Percentiles rank a stretch among this genome's conserved stretches.
phyloP scores from a whole-genome alignment of 257 asterid species.

The Nicotiana obtusifolia region DNA sequence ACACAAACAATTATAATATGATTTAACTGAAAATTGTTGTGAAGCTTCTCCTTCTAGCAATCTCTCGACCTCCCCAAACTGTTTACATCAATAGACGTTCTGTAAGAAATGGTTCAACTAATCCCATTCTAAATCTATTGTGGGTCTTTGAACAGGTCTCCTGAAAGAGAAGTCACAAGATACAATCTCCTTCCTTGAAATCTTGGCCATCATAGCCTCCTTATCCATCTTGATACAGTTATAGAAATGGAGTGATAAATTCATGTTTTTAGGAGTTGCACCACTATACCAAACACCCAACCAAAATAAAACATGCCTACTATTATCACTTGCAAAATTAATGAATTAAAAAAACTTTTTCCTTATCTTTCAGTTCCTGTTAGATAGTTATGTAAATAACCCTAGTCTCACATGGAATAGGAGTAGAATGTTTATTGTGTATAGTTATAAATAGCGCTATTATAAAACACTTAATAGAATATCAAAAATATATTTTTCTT shows the following conservation, averaged over 20 bases:
- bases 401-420: too few species aligned
- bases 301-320: not conserved
- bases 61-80: not conserved
- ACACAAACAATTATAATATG: not conserved
- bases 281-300: not conserved
- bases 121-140: not conserved
- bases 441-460: too few species aligned
- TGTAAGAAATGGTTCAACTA: not conserved
- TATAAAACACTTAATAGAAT: too few species aligned
- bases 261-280: not conserved
- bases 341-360: not conserved
- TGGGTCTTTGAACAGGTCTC: not conserved
- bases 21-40: not conserved
- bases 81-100: not conserved
- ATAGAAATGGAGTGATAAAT: not conserved
- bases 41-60: not conserved
- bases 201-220: not conserved
- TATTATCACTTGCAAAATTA: not conserved
- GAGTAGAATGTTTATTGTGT: too few species aligned
- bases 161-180: not conserved
- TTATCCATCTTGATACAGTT: not conserved
- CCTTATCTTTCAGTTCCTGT: not conserved
- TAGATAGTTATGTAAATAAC: too few species aligned
- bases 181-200: not conserved
- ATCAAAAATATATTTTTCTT: too few species aligned